Percentiles rank a stretch among this genome's conserved stretches.
Evolutionary conservation across 345 rosid genomes (phyloP).

Genomic region (Acer negundo): DNA sequence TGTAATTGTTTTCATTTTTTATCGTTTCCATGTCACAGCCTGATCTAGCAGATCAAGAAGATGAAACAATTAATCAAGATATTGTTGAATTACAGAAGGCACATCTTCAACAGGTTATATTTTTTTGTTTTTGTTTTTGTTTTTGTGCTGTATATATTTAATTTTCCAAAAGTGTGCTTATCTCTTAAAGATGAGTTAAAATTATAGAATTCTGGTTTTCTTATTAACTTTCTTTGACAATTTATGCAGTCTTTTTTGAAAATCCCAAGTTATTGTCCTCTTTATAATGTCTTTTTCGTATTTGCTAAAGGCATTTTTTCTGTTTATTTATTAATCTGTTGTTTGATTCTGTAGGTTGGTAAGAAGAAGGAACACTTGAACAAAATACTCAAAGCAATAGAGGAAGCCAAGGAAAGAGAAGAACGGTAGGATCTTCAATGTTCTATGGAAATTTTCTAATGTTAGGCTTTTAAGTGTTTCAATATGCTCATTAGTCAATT

Average conservation of each 20-base stretch:
- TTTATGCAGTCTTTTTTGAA: not conserved
- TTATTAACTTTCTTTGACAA: not conserved
- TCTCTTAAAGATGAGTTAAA: not conserved
- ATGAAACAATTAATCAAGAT: constrained; percentile 42
- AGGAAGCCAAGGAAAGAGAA: constrained; percentile 35
- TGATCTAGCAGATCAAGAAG: constrained; percentile 62
- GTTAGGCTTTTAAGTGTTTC: not conserved
- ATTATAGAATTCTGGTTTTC: not conserved
- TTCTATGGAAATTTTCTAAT: not conserved
- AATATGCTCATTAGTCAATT: not conserved
- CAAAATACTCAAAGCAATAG: constrained; percentile 33
- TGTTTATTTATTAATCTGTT: constrained; percentile 8
- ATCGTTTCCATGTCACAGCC: constrained; percentile 42
- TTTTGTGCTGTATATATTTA: not conserved
- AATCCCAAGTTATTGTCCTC: not conserved
- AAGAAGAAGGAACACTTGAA: constrained; percentile 37
- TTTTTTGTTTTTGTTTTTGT: constrained; percentile 7
- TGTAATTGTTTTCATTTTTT: constrained; percentile 2
- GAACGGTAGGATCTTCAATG: constrained; percentile 36
- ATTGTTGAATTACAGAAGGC: constrained; percentile 42
- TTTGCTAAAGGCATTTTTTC: not conserved
- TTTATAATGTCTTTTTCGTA: constrained; percentile 11
- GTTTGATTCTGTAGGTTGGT: constrained; percentile 32
- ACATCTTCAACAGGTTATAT: constrained; percentile 43
- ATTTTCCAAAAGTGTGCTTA: not conserved